phyloP scores from a whole-genome alignment of 495 filamentous ascomycete species.

The Daldinia loculata region DNA sequence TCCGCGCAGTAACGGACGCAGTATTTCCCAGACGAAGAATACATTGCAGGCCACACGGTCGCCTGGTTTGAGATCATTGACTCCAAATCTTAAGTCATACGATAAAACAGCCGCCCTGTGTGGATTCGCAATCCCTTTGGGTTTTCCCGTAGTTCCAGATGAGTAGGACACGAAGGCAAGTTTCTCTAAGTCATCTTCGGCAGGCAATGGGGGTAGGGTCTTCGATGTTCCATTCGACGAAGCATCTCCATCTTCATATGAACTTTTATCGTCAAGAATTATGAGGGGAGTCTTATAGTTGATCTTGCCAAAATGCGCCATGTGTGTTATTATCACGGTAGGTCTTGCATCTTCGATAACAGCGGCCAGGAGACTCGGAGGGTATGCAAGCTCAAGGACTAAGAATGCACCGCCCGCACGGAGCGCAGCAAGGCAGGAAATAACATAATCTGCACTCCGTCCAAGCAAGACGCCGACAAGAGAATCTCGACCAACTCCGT shows the following conservation, averaged over 20 bases:
- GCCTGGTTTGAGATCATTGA: conserved; percentile 68
- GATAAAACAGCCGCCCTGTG: conserved; percentile 71
- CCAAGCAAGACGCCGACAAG: conserved; percentile 72
- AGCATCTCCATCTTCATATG: conserved; percentile 35
- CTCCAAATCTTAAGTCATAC: conserved; percentile 68
- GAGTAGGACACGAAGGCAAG: conserved; percentile 74
- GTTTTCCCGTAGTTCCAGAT: conserved; percentile 72
- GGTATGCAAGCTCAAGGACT: conserved; percentile 74
- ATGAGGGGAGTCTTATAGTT: conserved; percentile 63
- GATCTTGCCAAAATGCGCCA: conserved; percentile 64
- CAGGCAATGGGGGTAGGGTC: conserved; percentile 55
- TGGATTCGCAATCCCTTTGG: conserved; percentile 75
- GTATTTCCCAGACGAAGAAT: conserved; percentile 79
- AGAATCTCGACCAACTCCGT: conserved; percentile 67
- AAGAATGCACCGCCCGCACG: conserved; percentile 76
- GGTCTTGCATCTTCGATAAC: conserved; percentile 73
- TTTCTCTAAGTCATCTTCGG: conserved; percentile 68
- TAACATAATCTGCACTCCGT: conserved; percentile 73
- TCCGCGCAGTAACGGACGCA: conserved; percentile 72
- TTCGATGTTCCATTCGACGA: conserved; percentile 49
- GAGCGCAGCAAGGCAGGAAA: conserved; percentile 71
- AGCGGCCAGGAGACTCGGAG: conserved; percentile 68
- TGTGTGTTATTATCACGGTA: conserved; percentile 67
- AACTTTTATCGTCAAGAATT: conserved; percentile 58
- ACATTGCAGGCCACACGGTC: conserved; percentile 78